Conservation (phyloP, 805 yeast genomes). For the Blastobotrys peoriensis region DNA sequence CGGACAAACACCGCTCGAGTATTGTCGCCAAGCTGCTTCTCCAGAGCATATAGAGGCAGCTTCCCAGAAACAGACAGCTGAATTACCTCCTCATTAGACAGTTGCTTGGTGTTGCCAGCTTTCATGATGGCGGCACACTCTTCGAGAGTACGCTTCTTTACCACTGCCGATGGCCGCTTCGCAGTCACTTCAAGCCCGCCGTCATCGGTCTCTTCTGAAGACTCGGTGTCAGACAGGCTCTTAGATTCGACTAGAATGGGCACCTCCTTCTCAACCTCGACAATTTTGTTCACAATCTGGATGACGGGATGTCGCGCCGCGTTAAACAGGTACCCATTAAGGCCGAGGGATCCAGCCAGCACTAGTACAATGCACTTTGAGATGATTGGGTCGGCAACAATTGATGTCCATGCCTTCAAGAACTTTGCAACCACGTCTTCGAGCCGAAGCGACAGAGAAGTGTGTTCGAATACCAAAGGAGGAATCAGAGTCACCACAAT, state of each 20-base stretch:
- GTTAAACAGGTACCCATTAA: constrained; percentile 79
- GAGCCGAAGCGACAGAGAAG: constrained; percentile 38
- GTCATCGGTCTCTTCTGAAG: constrained; percentile 32
- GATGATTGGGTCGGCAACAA: constrained; percentile 73
- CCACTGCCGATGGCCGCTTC: constrained; percentile 23
- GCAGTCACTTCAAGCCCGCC: constrained; percentile 29
- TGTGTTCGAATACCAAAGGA: constrained; percentile 31
- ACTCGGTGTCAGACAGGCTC: constrained; percentile 18
- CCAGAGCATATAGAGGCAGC: constrained; percentile 88
- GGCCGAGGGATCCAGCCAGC: constrained; percentile 67
- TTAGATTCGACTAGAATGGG: constrained; percentile 26
- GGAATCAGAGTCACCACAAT: constrained; percentile 34
- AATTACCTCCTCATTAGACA: constrained; percentile 69
- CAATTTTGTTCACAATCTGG: constrained; percentile 28
- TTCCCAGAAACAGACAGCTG: constrained; percentile 66
- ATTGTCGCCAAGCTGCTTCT: constrained; percentile 81
- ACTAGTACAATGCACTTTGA: constrained; percentile 70
- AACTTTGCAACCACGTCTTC: constrained; percentile 55
- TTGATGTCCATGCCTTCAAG: constrained; percentile 52
- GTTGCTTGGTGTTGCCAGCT: constrained; percentile 61
- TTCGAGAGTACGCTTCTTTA: constrained; percentile 37
- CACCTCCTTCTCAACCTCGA: constrained; percentile 29
- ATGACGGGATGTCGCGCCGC: constrained; percentile 47
- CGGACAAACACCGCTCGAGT: constrained; percentile 92
- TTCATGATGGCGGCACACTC: constrained; percentile 58